phyloP scores from a whole-genome alignment of 2,329 filamentous ascomycete genomes.

The Ceratocystis lukuohia region DNA sequence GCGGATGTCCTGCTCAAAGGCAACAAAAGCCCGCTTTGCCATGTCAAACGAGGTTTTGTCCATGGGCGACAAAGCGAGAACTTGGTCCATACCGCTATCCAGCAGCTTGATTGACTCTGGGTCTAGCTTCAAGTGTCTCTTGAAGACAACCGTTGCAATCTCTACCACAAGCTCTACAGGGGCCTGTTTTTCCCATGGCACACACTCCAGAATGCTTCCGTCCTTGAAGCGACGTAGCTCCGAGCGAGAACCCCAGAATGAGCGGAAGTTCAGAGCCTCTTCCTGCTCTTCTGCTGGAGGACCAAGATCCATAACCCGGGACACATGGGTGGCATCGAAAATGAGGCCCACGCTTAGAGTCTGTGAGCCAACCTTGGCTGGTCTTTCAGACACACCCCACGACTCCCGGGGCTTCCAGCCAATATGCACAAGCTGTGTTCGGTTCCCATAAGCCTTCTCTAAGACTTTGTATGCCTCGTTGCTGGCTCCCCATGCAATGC shows the following conservation, averaged over 20 bases:
- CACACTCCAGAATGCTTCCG: conserved; percentile 80
- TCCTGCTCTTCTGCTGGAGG: conserved; percentile 75
- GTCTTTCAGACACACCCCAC: conserved; percentile 25
- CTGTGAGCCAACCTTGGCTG: conserved; percentile 8
- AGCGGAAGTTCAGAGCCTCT: conserved; percentile 66
- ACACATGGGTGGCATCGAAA: conserved; percentile 58
- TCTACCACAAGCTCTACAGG: conserved; percentile 60
- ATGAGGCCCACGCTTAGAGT: conserved; percentile 45
- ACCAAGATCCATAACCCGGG: conserved; percentile 72
- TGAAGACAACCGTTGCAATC: conserved; percentile 59
- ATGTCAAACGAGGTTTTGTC: conserved; percentile 51
- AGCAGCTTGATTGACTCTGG: conserved; percentile 40
- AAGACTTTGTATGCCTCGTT: conserved; percentile 51
- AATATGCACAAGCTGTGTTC: conserved; percentile 55
- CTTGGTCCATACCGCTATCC: conserved; percentile 37
- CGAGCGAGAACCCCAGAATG: conserved; percentile 90
- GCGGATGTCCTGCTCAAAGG: conserved; percentile 64
- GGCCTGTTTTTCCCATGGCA: conserved; percentile 63
- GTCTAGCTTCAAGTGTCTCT: conserved; percentile 51
- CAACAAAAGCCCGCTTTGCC: conserved; percentile 55
- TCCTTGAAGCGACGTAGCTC: conserved; percentile 92
- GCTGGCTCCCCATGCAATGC: conserved; percentile 34
- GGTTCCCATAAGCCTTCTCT: conserved; percentile 58
- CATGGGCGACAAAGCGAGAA: conserved; percentile 34
- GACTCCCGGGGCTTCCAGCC: conserved; percentile 27